A percentile compares a stretch with the other conserved stretches of the same genome.
Evolutionary conservation across 192 early-diverging fungal genomes (phyloP).

Genomic region (Coemansia sp.): DNA sequence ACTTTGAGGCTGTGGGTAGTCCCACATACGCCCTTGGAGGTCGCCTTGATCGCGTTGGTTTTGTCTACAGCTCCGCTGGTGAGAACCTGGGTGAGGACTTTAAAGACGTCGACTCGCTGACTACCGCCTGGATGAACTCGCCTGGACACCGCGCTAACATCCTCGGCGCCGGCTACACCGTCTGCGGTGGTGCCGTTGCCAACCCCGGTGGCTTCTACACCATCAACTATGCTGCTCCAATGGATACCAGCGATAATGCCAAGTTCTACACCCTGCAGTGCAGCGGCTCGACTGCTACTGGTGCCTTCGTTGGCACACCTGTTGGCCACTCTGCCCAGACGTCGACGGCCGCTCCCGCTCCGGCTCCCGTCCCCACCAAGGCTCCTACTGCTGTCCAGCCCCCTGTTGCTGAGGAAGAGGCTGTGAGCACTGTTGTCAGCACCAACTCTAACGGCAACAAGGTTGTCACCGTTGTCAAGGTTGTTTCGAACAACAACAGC

Average conservation of each 20-base stretch:
- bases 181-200: constrained; percentile 49
- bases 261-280: constrained; percentile 37
- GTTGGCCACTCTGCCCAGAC: constrained; percentile 15
- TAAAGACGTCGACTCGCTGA: constrained; percentile 8
- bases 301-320: neutral
- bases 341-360: neutral
- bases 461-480: neutral
- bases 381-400: neutral
- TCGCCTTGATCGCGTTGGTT: constrained; percentile 19
- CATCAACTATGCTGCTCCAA: constrained; percentile 37
- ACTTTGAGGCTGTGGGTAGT: constrained; percentile 15
- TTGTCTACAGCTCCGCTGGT: constrained; percentile 29
- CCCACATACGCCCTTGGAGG: constrained; percentile 11
- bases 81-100: constrained; percentile 44
- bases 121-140: constrained; percentile 53
- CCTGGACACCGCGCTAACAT: constrained; percentile 52
- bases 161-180: constrained; percentile 30
- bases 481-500: neutral
- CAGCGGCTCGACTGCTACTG: constrained; percentile 11
- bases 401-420: neutral
- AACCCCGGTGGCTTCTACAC: constrained; percentile 30
- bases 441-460: neutral
- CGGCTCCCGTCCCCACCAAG: neutral
- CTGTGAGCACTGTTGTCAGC: constrained; percentile 3
- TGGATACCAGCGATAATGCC: constrained; percentile 12